A percentile compares a stretch with the other conserved stretches of the same genome.
Evolutionary conservation across 2,329 filamentous ascomycete genomes (phyloP).

Genomic region (Paecilomyces dactylethromorphus): DNA sequence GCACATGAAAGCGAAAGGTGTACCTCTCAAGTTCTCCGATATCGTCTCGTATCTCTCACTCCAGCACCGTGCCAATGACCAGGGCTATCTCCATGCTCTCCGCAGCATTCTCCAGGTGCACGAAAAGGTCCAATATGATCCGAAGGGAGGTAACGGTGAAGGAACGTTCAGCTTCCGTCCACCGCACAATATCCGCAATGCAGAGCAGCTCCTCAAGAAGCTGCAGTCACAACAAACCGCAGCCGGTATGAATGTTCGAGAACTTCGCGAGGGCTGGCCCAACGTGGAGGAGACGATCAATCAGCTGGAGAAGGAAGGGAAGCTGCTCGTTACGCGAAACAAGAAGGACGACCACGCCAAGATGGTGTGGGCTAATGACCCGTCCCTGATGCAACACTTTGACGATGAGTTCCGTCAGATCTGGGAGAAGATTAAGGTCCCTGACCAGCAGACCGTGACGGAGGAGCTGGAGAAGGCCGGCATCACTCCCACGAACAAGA

Average conservation of each 20-base stretch:
- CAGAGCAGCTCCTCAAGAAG: constrained; percentile 69
- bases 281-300: constrained; percentile 74
- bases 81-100: constrained; percentile 55
- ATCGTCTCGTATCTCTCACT: constrained; percentile 77
- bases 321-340: constrained; percentile 77
- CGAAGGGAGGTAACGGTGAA: constrained; percentile 56
- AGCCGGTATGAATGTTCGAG: constrained; percentile 74
- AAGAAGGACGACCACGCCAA: constrained; percentile 86
- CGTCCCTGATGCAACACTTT: constrained; percentile 66
- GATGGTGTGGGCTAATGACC: constrained; percentile 84
- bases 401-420: constrained; percentile 76
- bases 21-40: constrained; percentile 64
- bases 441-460: constrained; percentile 68
- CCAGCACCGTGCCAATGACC: constrained; percentile 53
- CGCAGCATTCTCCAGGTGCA: constrained; percentile 61
- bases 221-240: constrained; percentile 77
- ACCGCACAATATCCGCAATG: constrained; percentile 72
- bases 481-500: constrained; percentile 77
- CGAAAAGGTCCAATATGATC: constrained; percentile 55
- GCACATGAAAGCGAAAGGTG: constrained; percentile 66
- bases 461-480: constrained; percentile 69
- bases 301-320: constrained; percentile 68
- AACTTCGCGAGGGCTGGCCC: constrained; percentile 93
- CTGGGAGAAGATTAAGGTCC: constrained; percentile 76
- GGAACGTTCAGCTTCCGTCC: constrained; percentile 81